These are phyloP conservation scores for Taxawa tesnikishii DNA, from an alignment of 2,329 filamentous ascomycete genomes.

Conservation along the genomic window DNA sequence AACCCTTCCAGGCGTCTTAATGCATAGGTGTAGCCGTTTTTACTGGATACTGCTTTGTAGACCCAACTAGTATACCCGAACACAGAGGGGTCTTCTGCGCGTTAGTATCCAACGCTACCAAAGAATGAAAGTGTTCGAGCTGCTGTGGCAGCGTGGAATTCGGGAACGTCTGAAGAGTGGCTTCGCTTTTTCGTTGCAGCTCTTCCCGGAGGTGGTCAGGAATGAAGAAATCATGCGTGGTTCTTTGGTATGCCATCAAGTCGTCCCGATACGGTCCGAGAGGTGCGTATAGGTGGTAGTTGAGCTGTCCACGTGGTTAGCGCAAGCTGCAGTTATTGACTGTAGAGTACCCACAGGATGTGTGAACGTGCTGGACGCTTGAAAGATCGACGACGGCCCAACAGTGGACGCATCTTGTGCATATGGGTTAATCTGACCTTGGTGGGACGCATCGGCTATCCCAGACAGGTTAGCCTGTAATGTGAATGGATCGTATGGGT, in stretches of 20 bases:
- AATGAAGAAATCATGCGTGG: constrained; percentile 84
- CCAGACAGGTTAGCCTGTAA: constrained; percentile 14
- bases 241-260: constrained; percentile 71
- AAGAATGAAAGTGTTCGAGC: constrained; percentile 81
- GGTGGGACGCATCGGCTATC: constrained; percentile 15
- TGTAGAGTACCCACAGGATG: constrained; percentile 25
- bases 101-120: constrained; percentile 77
- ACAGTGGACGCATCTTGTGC: constrained; percentile 56
- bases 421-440: constrained; percentile 51
- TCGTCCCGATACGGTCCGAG: constrained; percentile 73
- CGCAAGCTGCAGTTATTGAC: background rate
- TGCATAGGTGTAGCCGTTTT: constrained; percentile 81
- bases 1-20: constrained; percentile 82
- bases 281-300: constrained; percentile 89
- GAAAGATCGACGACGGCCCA: constrained; percentile 54
- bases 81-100: constrained; percentile 63
- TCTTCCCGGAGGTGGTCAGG: constrained; percentile 79
- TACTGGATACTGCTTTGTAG: constrained; percentile 84
- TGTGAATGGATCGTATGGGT: constrained; percentile 32
- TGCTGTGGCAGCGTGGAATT: constrained; percentile 59
- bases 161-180: constrained; percentile 71
- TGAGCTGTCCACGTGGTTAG: constrained; percentile 30
- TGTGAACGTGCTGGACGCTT: constrained; percentile 43
- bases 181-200: constrained; percentile 76
- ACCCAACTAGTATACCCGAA: constrained; percentile 90